Percentiles rank a stretch among this genome's conserved stretches.
These are phyloP conservation scores for Aspergillus japonicus DNA, from an alignment of 2,329 filamentous ascomycete species.

Conservation along the genomic window DNA sequence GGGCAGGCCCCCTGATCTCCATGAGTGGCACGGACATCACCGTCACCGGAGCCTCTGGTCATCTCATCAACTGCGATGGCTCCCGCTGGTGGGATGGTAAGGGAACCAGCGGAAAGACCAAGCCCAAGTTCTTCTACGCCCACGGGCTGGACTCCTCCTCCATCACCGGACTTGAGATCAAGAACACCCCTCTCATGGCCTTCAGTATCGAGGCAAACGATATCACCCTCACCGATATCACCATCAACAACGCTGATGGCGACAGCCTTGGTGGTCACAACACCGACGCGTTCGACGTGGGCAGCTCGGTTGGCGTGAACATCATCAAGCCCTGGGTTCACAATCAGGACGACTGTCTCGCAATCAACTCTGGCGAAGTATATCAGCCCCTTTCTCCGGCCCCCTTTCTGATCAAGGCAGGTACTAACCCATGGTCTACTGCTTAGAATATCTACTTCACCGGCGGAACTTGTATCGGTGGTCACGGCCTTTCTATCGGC, in stretches of 20 bases:
- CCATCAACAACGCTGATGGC: constrained; percentile 41
- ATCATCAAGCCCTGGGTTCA: constrained; percentile 46
- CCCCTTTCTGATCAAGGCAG: no score
- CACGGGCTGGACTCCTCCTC: constrained; percentile 42
- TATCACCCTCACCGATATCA: constrained; percentile 36
- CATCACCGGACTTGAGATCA: constrained; percentile 39
- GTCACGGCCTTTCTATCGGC: constrained; percentile 35
- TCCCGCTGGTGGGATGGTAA: constrained; percentile 46
- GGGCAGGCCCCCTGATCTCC: constrained; percentile 37
- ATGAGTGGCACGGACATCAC: constrained; percentile 42
- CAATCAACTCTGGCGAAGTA: constrained; percentile 28
- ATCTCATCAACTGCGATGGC: constrained; percentile 42
- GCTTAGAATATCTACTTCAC: constrained; percentile 22
- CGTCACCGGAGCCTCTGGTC: constrained; percentile 38
- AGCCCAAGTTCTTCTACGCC: constrained; percentile 39
- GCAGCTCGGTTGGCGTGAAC: constrained; percentile 48
- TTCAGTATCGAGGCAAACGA: constrained; percentile 36
- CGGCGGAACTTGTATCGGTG: constrained; percentile 38
- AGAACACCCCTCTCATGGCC: constrained; percentile 43
- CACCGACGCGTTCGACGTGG: constrained; percentile 52
- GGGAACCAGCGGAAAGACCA: constrained; percentile 44
- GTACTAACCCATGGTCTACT: neutral
- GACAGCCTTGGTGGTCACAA: constrained; percentile 43
- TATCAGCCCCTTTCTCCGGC: neutral
- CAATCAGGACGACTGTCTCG: constrained; percentile 43